These are phyloP conservation scores for Candida stauntonica DNA, from an alignment of 805 yeast species.

Conservation along the genomic window DNA sequence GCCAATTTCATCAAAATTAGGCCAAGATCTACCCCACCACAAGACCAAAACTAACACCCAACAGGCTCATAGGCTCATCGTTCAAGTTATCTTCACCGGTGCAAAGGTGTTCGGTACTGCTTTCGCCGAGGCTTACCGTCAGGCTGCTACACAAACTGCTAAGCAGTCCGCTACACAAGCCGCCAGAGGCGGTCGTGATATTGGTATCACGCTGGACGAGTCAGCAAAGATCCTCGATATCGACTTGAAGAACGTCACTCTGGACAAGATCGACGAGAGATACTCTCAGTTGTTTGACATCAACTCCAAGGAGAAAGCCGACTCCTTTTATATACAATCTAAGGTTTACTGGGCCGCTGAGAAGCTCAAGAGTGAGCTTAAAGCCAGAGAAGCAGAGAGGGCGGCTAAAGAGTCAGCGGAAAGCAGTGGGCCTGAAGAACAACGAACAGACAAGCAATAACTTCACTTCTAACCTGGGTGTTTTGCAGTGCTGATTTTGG, in stretches of 20 bases:
- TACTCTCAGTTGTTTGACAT: slow-evolving; percentile 82
- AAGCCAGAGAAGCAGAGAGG: slow-evolving; percentile 43
- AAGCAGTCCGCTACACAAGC: slow-evolving; percentile 55
- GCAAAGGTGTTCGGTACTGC: slow-evolving; percentile 96
- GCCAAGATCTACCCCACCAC: background rate
- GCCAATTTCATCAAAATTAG: no score
- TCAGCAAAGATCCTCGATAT: slow-evolving; percentile 87
- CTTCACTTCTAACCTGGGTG: background rate
- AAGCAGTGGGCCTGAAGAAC: background rate
- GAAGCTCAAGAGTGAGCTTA: slow-evolving; percentile 74
- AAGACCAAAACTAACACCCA: background rate
- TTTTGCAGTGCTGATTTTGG: background rate
- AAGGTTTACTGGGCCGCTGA: slow-evolving; percentile 95
- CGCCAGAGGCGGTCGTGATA: slow-evolving; percentile 37
- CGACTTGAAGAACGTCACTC: slow-evolving; percentile 51
- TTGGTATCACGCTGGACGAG: slow-evolving; percentile 84
- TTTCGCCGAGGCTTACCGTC: slow-evolving; percentile 93
- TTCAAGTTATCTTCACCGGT: slow-evolving; percentile 89
- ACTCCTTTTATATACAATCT: slow-evolving; percentile 88
- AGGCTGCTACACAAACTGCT: slow-evolving; percentile 92
- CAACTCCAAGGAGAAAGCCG: slow-evolving; percentile 93
- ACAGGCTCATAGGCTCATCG: slow-evolving; percentile 85
- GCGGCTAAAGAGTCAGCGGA: slow-evolving; percentile 18
- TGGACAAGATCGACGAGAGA: slow-evolving; percentile 61
- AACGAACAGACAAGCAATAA: slow-evolving; percentile 10